These are phyloP conservation scores for Xylaria sp. DNA, from an alignment of 2,329 filamentous ascomycete genomes.

Conservation along the genomic window DNA sequence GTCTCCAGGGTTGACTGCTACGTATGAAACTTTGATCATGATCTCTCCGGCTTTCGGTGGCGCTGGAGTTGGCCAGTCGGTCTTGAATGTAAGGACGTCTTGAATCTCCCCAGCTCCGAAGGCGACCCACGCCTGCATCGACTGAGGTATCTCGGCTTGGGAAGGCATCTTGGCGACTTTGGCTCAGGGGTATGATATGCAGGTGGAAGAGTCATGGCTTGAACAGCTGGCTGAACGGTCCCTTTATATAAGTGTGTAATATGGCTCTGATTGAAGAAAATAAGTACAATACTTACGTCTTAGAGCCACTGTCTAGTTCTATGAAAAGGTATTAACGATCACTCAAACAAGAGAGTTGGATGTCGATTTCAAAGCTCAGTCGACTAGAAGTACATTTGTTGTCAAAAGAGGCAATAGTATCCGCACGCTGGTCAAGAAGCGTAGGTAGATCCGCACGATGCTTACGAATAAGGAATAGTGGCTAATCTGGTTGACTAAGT, in stretches of 20 bases:
- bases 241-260: slow-evolving; percentile 20
- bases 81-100: slow-evolving; percentile 44
- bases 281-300: slow-evolving; percentile 5
- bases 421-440: slow-evolving; percentile 13
- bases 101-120: slow-evolving; percentile 44
- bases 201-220: background rate
- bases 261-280: background rate
- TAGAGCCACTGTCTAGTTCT: too few relatives aligned
- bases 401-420: slow-evolving; percentile 15
- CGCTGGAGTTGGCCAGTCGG: slow-evolving; percentile 39
- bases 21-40: slow-evolving; percentile 50
- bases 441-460: slow-evolving; percentile 26
- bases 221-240: background rate
- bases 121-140: slow-evolving; percentile 49
- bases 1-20: slow-evolving; percentile 54
- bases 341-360: background rate
- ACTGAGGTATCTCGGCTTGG: slow-evolving; percentile 34
- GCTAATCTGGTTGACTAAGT: too few relatives aligned
- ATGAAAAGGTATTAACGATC: background rate
- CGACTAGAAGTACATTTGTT: background rate
- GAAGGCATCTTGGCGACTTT: slow-evolving; percentile 5
- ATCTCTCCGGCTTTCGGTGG: slow-evolving; percentile 40
- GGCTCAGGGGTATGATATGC: background rate
- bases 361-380: slow-evolving; percentile 24
- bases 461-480: slow-evolving; percentile 5